Base-by-base conservation (phyloP, 176 grass and related monocot species). In the Oryza rufipogon region DNA sequence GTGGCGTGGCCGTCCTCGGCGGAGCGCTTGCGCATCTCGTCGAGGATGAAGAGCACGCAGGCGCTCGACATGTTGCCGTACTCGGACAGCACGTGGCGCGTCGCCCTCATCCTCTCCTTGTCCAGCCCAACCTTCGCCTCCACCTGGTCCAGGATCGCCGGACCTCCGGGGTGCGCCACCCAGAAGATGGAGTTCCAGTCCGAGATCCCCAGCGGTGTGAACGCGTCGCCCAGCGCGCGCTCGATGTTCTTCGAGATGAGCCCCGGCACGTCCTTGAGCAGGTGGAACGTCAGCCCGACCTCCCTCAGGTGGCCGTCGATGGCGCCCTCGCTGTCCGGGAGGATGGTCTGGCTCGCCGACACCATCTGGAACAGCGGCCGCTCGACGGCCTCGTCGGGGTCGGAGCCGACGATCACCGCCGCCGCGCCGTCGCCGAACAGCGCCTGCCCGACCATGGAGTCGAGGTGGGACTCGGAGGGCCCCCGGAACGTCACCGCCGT, bases 11-110 rank as follows among this genome's bases (percentile, higher is more conserved):
- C 95, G 17, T 97, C 95, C 92, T 97, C 86, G 4, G 95, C 95
- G 2, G 92, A 97, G 34, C 81, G 80, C 86, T 84, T 90, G 65
- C 95, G 84, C 92, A 97, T 94, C 88, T 97, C 95, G 49, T 94
- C 95, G 67, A 97, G 86, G 77, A 97, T 97, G 88, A 97, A 97
- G 66, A 97, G 86, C 6, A 97, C 95, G 67, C 92, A 97, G 1
- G 95, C 95, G 60, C 92, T 94, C 33, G 92, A 94, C 95, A 94
- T 97, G 92, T 94, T 97, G 46, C 92, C 92, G 77, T 79, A 97
- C 79, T 94, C 88, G 17, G 88, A 81, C 17, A 97, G 74, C 9
- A 97, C 92, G 3, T 94, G 86, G 5, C 95, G 56, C 8, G 95
- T 97, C 4, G 92, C 86, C 30, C 68, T 70, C 95, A 97, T 91